Evolutionary conservation across 2,329 filamentous ascomycete species (phyloP).

Genomic region (Myriosclerotinia curreyana): DNA sequence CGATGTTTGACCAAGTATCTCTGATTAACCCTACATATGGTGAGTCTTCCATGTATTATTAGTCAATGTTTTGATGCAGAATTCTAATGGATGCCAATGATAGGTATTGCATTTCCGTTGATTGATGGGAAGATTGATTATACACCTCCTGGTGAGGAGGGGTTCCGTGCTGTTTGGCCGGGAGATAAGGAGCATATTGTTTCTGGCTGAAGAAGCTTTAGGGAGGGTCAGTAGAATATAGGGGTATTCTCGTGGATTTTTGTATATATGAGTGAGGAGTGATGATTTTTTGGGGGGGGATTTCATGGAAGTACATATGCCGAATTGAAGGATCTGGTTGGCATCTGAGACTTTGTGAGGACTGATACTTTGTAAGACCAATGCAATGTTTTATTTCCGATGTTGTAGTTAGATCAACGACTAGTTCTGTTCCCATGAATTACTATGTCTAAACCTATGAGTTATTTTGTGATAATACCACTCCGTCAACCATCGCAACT

Average conservation of each 20-base stretch:
- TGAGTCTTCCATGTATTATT: background rate
- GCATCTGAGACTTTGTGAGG: too few relatives aligned
- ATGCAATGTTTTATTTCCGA: background rate
- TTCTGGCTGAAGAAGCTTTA: background rate
- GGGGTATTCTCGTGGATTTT: background rate
- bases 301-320: too few relatives aligned
- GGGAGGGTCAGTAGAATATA: too few relatives aligned
- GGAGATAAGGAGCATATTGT: background rate
- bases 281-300: too few relatives aligned
- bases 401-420: background rate
- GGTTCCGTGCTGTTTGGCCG: constrained; percentile 1
- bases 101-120: background rate
- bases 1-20: constrained; percentile 16
- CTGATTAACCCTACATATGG: constrained; percentile 14
- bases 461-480: background rate
- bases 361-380: background rate
- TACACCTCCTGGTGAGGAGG: background rate
- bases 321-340: background rate
- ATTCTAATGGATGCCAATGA: background rate
- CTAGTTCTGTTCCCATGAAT: background rate
- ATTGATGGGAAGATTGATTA: background rate
- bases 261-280: background rate
- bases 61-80: background rate
- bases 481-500: background rate
- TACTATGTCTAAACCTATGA: background rate